Evolutionary conservation across 202 grass and related monocot species (phyloP), one percentile per base, ranked within the genome.

Genomic region (Cymbopogon flexuosus): DNA sequence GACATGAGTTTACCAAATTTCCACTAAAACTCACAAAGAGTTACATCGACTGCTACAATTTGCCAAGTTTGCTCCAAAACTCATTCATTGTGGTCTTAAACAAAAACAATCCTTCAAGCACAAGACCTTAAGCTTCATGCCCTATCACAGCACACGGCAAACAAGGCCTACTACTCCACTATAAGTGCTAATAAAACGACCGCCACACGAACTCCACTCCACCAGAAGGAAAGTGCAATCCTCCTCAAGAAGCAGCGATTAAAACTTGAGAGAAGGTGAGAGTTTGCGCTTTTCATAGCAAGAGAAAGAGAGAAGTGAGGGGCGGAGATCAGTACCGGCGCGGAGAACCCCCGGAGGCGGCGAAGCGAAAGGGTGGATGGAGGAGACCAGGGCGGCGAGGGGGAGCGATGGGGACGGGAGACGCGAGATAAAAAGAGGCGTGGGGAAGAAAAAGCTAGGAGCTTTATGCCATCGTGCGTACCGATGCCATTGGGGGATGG

Each of bases 381-480:
- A 49, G 68, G 78, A 85, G 87, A 73, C 35, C 22, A 61, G 75
- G 45, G 68, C 51, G 40, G 47, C 45, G 82, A 22, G 69, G 75
- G 33, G 60, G 45, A 57, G 58, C 37, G 82, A 66, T 36, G 80
- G 69, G 57, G 62, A 88, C 16, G 52, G 68, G 68, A 21, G 86
- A 19, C 70, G 70, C 42, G 71, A 75, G 51, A 80, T 63, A 68
- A 64, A 81, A 79, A 43, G 80, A 81, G 65, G 40, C 81, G 83
- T 57, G 73, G 72, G 2, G 75, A 76, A 62, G 21, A 37, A 83
- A 43, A 87, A 86, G 70, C 23, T 10, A 46, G 43, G 65, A 77
- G 72, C 85, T 88, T 91, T 91, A 79, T 62, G 83, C 49, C 54
- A 47, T 71, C 37, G 18, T 29, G 66, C 37, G 18, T 29, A 39